Evolutionary conservation across 148 eudicot species (phyloP).

Genomic region (Vaccinium darrowii): DNA sequence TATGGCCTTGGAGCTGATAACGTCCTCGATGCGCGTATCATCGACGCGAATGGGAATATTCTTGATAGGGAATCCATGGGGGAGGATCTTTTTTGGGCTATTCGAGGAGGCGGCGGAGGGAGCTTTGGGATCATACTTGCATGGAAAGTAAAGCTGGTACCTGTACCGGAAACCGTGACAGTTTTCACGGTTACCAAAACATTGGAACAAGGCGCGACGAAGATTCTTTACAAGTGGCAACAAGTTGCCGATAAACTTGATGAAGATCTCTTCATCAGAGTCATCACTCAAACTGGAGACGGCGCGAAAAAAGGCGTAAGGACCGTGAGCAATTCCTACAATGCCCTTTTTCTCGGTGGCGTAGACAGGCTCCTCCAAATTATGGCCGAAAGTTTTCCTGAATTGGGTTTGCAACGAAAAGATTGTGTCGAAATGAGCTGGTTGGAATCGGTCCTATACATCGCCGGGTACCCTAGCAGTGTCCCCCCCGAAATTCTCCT

Average conservation of each 20-base stretch:
- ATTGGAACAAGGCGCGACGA: constrained; percentile 1
- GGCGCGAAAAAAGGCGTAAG: neutral
- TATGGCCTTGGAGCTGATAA: constrained; percentile 3
- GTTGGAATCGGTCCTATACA: neutral
- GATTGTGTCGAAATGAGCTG: constrained; percentile 5
- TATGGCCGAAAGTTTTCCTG: neutral
- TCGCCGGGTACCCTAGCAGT: neutral
- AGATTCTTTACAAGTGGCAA: constrained; percentile 4
- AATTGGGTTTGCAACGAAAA: neutral
- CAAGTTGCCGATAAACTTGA: neutral
- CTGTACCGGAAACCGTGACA: neutral
- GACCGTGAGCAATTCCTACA: neutral
- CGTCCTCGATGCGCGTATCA: neutral
- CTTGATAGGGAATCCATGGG: constrained; percentile 7
- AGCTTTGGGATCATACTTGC: constrained; percentile 2
- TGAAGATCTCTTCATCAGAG: constrained; percentile 2
- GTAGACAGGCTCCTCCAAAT: neutral
- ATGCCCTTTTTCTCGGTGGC: constrained; percentile 7
- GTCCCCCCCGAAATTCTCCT: neutral
- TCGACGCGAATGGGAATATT: neutral
- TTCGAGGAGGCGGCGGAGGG: neutral
- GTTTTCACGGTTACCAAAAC: neutral
- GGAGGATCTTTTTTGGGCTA: constrained; percentile 1
- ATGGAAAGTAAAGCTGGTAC: neutral
- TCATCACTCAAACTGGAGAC: neutral